phyloP scores from a whole-genome alignment of 176 grass and related monocot species.

The Pontederia paniculata region DNA sequence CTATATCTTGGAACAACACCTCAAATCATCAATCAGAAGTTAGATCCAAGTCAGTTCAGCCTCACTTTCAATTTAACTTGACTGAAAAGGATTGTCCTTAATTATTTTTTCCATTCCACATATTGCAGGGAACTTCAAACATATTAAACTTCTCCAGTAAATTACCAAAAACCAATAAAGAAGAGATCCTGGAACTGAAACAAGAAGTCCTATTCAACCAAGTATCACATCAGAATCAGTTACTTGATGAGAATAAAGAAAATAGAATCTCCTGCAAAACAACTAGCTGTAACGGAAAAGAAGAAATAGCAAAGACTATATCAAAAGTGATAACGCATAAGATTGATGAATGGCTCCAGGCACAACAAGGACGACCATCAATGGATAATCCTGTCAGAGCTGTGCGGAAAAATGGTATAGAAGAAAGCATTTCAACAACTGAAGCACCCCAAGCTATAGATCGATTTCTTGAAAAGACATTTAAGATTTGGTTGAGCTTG shows the following conservation, averaged over 20 bases:
- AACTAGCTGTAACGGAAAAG: neutral
- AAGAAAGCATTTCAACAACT: neutral
- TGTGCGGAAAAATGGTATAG: neutral
- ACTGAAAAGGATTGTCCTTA: no score
- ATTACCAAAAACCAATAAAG: neutral
- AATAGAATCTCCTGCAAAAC: neutral
- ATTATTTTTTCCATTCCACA: neutral
- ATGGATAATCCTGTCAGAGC: neutral
- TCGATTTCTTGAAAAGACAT: neutral
- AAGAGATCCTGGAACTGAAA: neutral
- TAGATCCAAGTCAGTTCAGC: no score
- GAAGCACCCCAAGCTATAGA: slow-evolving; percentile 7
- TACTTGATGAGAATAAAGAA: neutral
- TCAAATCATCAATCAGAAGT: no score
- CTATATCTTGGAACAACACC: no score
- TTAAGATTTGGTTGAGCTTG: slow-evolving; percentile 13
- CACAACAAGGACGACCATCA: neutral
- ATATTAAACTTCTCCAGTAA: neutral
- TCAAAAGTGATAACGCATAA: neutral
- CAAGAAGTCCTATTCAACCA: neutral
- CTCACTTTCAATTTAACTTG: no score
- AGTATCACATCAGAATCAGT: neutral
- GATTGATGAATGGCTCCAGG: neutral
- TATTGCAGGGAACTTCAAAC: neutral
- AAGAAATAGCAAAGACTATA: neutral